Evolutionary conservation across 2,329 filamentous ascomycete genomes (phyloP), one percentile per base, ranked within the genome.

Genomic region (Colletotrichum kahawae): DNA sequence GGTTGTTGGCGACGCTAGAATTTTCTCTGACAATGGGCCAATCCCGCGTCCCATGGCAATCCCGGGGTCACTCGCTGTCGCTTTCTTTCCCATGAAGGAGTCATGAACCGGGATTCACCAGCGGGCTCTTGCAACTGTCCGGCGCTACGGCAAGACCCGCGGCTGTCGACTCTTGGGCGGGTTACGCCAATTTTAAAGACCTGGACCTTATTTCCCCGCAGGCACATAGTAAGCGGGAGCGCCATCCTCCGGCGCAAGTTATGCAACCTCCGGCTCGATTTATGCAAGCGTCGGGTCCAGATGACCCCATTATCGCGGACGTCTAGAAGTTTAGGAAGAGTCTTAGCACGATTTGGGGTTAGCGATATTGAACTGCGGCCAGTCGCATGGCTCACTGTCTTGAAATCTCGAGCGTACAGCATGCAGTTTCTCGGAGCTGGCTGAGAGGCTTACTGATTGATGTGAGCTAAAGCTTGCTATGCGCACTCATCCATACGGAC

Each of bases 141-240:
- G 65, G 33, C 36, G 65, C 65, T 36, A 24, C 21, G 29, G 33
- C 36, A 38, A 31, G 43, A 43, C 31, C 51, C 48, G 34, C 34
- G 59, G 57, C 57, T n/a, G 8, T 34, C 14, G 59, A 24, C 12
- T 33, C 6, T 33, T 60, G 57, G 36, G 62, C 18, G 33, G 27
- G 38, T 31, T 65, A 51, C 43, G 36, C 36, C 59, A 70, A 74
- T 64, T 70, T 38, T 31, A 70, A 64, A 51, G 43, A 51, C 43
- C n/a, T 51, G 43, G 71, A 16, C 57, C 59, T 70, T 63, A n/a
- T 65, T 74, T 48, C 67, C 71, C 71, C 66, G 66, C 66, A 60
- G 60, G 67, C 18, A 21, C 33, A 60, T 54, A 36, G 48, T 56
- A 5, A 36, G 51, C 67, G 67, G 67, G 57, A 74, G 48, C 16